phyloP scores from a whole-genome alignment of 1,139 yeast species.

The Nakaseomyces uthaithaninus region DNA sequence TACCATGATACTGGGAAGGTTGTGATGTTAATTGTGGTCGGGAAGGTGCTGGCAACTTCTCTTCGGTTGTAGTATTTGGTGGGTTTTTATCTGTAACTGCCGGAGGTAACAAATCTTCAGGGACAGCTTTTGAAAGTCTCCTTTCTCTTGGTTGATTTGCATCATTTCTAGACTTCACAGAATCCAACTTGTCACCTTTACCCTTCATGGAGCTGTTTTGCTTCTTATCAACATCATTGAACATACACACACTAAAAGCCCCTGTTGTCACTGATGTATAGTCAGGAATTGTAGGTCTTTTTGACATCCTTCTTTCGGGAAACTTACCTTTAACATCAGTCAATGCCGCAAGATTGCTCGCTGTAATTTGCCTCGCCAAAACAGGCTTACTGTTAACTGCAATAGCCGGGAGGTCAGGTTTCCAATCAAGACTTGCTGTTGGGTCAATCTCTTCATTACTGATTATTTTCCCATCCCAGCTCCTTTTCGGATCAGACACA shows the following conservation, averaged over 20 bases:
- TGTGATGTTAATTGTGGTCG: slow-evolving; percentile 10
- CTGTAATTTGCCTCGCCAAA: slow-evolving; percentile 4
- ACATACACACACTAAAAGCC: slow-evolving; percentile 17
- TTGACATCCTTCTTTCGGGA: slow-evolving; percentile 6
- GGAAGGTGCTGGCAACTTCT: slow-evolving; percentile 4
- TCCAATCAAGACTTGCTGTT: not conserved
- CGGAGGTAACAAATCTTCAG: not conserved
- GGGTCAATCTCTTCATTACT: not conserved
- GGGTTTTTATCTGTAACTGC: not conserved
- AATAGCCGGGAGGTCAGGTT: slow-evolving; percentile 5
- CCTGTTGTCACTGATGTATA: slow-evolving; percentile 11
- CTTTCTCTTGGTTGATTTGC: not conserved
- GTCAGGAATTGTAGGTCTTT: slow-evolving; percentile 7
- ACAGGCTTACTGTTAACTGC: slow-evolving; percentile 8
- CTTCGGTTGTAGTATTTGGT: not conserved
- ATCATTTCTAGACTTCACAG: not conserved
- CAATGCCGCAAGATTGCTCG: slow-evolving; percentile 3
- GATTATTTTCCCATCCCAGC: not conserved
- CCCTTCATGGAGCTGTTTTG: not conserved
- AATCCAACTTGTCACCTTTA: not conserved
- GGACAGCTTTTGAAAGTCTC: slow-evolving; percentile 10
- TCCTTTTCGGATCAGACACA: slow-evolving; percentile 3
- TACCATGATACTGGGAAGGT: slow-evolving; percentile 8
- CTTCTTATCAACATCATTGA: slow-evolving; percentile 2
- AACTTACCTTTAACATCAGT: slow-evolving; percentile 4